Evolutionary conservation across 371 early-diverging fungal genomes (phyloP), one percentile per base, ranked within the genome.

Genomic region (Mortierella sp.): DNA sequence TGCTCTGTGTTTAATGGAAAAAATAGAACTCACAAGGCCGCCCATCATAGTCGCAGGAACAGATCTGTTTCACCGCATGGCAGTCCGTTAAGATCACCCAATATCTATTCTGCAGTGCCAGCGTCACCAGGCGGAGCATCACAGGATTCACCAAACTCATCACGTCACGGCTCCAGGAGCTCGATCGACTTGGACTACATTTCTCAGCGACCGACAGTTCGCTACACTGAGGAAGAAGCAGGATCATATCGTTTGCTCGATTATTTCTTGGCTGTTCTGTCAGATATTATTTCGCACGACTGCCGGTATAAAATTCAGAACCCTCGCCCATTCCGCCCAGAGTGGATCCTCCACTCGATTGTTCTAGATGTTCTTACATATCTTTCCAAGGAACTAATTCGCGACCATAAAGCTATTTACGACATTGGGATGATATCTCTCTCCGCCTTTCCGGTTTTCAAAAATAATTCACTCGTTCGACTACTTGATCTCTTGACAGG

Each of bases 281-380:
- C 86, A 35, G 91, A 91, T 51, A 63, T 91, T 9, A 78, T 91
- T 10, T 71, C 86, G 0, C 88, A 91, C 51, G 91, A 91, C 57
- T 87, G 88, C 68, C 87, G 87, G n/a, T 91, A 86, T 72, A 85
- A 71, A 57, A 70, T 87, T 14, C 79, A 85, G 10, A 83, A 87
- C 49, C 87, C 88, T 5, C 87, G 88, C 28, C 91, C 91, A 24
- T 87, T 89, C 8, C 83, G 89, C 22, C 91, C 91, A 14, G 87
- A 89, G 0, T 89, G 81, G 73, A 83, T 83, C 9, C 78, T 90
- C 60, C 91, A 91, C 58, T 79, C 87, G 1, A 60, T 90, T 16
- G 71, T 90, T 10, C 72, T 91, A 20, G 91, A 91, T 68, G 84
- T 90, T n/a, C 35, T 83, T 16, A 32, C 55, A 10, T 65, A 49